Conservation (phyloP, 768 basidiomycete species). For the Tricholoma bakamatsutake region DNA sequence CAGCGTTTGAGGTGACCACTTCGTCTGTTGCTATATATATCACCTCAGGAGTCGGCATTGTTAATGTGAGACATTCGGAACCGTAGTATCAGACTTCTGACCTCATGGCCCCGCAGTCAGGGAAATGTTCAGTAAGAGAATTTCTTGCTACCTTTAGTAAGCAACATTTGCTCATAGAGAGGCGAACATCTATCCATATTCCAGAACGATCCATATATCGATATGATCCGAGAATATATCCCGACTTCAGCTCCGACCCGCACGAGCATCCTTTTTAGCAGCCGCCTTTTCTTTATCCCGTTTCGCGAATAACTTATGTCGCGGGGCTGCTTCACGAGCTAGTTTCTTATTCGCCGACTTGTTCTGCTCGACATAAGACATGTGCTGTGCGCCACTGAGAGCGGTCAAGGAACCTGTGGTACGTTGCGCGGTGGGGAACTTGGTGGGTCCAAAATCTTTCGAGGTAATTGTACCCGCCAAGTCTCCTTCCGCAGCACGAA, state of each 20-base stretch:
- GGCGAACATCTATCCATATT: background rate
- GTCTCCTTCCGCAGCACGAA: slow-evolving; percentile 79
- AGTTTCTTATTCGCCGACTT: slow-evolving; percentile 84
- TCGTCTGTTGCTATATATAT: background rate
- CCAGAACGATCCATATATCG: slow-evolving; percentile 6
- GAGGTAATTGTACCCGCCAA: slow-evolving; percentile 82
- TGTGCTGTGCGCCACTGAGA: slow-evolving; percentile 83
- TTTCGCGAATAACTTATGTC: slow-evolving; percentile 79
- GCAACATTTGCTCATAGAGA: background rate
- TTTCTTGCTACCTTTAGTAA: background rate
- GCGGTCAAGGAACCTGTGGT: slow-evolving; percentile 79
- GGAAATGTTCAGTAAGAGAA: background rate
- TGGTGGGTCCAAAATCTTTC: slow-evolving; percentile 78
- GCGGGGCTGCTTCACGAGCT: slow-evolving; percentile 45
- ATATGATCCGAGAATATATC: slow-evolving; percentile 7
- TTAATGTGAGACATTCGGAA: background rate
- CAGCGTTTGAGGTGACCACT: background rate
- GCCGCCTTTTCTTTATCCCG: slow-evolving; percentile 71
- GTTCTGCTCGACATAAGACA: slow-evolving; percentile 92
- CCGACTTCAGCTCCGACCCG: slow-evolving; percentile 16
- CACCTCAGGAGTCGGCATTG: background rate
- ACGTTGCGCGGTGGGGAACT: slow-evolving; percentile 64
- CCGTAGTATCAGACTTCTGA: background rate
- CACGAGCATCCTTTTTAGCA: slow-evolving; percentile 38
- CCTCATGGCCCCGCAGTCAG: background rate